phyloP scores from a whole-genome alignment of 2,329 filamentous ascomycete genomes.

The Fragosphaeria purpurea region DNA sequence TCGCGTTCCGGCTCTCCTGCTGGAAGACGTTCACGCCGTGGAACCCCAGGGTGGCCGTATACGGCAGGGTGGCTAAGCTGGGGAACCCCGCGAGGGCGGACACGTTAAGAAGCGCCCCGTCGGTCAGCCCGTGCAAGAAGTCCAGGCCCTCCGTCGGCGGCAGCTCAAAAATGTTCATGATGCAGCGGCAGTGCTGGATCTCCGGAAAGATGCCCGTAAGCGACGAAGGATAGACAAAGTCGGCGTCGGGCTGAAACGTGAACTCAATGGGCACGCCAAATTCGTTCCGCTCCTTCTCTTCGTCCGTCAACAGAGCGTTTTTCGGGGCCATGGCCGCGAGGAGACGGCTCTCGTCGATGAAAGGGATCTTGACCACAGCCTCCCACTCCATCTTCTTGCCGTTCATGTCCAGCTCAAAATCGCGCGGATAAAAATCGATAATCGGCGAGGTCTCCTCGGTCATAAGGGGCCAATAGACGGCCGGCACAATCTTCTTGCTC shows the following conservation, averaged over 20 bases:
- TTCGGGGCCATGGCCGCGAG: conserved; percentile 77
- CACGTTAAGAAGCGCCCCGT: conserved; percentile 71
- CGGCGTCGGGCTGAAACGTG: conserved; percentile 65
- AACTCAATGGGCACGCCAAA: conserved; percentile 94
- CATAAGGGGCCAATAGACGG: conserved; percentile 85
- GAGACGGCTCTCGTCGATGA: conserved; percentile 86
- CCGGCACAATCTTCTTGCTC: conserved; percentile 91
- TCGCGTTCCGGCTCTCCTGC: conserved; percentile 90
- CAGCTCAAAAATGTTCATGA: conserved; percentile 93
- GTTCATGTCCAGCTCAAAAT: conserved; percentile 98
- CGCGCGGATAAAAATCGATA: conserved; percentile 93
- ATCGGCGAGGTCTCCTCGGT: conserved; percentile 83
- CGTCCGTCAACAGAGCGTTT: conserved; percentile 65
- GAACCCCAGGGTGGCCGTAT: conserved; percentile 71
- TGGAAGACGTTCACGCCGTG: conserved; percentile 93
- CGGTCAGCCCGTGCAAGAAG: conserved; percentile 71
- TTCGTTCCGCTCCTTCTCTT: conserved; percentile 73
- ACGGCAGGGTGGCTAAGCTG: conserved; percentile 74
- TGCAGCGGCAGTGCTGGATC: conserved; percentile 73
- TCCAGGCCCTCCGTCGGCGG: conserved; percentile 86
- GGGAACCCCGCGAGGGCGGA: conserved; percentile 90
- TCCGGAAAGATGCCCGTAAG: conserved; percentile 86
- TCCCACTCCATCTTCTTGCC: conserved; percentile 99
- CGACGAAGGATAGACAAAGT: conserved; percentile 80
- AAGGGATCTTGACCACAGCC: conserved; percentile 96